A percentile compares a stretch with the other conserved stretches of the same genome.
These are phyloP conservation scores for Aurinia saxatilis DNA, from an alignment of 345 rosid genomes.

Conservation along the genomic window DNA sequence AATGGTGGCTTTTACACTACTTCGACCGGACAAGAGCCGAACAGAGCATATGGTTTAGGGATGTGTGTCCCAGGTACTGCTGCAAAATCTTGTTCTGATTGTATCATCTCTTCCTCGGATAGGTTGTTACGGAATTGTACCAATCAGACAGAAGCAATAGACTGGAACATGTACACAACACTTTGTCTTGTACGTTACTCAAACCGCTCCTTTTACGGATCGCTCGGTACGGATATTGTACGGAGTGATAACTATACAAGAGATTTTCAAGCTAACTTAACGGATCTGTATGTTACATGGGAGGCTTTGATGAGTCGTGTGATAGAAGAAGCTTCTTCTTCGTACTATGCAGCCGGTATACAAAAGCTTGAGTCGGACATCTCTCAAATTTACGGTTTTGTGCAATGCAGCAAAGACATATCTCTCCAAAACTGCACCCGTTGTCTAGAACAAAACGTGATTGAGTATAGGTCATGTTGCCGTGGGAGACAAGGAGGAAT, in stretches of 20 bases:
- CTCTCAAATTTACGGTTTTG: constrained; percentile 24
- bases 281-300: constrained; percentile 21
- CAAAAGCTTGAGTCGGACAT: background rate
- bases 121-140: too few relatives aligned
- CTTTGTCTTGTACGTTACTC: constrained; percentile 23
- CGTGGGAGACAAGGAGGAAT: constrained; percentile 26
- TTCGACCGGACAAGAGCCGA: too few relatives aligned
- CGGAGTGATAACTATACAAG: background rate
- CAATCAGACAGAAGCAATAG: too few relatives aligned
- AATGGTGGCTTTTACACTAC: too few relatives aligned
- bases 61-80: too few relatives aligned
- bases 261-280: background rate
- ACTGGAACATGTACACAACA: too few relatives aligned
- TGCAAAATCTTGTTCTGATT: too few relatives aligned
- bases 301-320: constrained; percentile 12
- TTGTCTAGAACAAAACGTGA: constrained; percentile 25
- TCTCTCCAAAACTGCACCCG: constrained; percentile 2
- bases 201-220: constrained; percentile 9
- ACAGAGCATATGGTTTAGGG: too few relatives aligned
- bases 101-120: too few relatives aligned
- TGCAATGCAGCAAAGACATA: constrained; percentile 43
- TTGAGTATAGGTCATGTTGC: constrained; percentile 20
- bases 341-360: constrained; percentile 25
- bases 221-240: background rate
- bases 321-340: constrained; percentile 6